Percentiles rank a stretch among this genome's conserved stretches.
phyloP scores from a whole-genome alignment of 2,329 filamentous ascomycete species.

The Xylaria sp. region DNA sequence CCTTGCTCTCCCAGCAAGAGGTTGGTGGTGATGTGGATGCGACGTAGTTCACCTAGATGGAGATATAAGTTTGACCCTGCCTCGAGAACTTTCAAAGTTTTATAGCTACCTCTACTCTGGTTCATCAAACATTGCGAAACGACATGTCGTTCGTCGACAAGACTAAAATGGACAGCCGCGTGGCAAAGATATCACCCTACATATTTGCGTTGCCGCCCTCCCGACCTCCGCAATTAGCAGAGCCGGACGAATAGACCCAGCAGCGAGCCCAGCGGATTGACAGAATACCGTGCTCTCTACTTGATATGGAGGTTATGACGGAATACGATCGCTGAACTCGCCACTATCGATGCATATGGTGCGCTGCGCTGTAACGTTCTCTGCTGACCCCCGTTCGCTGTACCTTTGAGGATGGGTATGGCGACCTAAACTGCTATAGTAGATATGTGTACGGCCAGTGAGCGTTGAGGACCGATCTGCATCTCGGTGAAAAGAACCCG shows the following conservation, averaged over 20 bases:
- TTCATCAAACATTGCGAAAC: too few species aligned
- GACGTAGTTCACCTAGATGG: slow-evolving; percentile 4
- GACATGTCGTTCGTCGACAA: too few species aligned
- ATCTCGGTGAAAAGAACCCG: slow-evolving; percentile 27
- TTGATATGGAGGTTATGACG: slow-evolving; percentile 26
- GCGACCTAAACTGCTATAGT: slow-evolving; percentile 15
- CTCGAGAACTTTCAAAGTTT: not conserved
- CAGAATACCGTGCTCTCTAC: slow-evolving; percentile 4
- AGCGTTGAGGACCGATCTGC: slow-evolving; percentile 14
- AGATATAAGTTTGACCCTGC: not conserved
- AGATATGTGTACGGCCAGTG: not conserved
- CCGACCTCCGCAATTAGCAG: not conserved
- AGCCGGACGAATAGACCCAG: not conserved
- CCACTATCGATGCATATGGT: slow-evolving; percentile 14
- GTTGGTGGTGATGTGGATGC: slow-evolving; percentile 21
- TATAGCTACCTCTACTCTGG: not conserved
- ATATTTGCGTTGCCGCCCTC: too few species aligned
- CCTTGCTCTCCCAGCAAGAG: slow-evolving; percentile 20
- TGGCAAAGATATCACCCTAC: too few species aligned
- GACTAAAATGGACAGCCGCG: too few species aligned
- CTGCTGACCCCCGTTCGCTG: slow-evolving; percentile 12
- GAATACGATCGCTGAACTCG: slow-evolving; percentile 16
- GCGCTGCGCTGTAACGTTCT: slow-evolving; percentile 21
- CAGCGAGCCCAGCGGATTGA: slow-evolving; percentile 10
- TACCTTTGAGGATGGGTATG: slow-evolving; percentile 20